Percentiles rank a stretch among this genome's conserved stretches.
Evolutionary conservation across 768 basidiomycete genomes (phyloP).

Genomic region (Calvatia gigantea): DNA sequence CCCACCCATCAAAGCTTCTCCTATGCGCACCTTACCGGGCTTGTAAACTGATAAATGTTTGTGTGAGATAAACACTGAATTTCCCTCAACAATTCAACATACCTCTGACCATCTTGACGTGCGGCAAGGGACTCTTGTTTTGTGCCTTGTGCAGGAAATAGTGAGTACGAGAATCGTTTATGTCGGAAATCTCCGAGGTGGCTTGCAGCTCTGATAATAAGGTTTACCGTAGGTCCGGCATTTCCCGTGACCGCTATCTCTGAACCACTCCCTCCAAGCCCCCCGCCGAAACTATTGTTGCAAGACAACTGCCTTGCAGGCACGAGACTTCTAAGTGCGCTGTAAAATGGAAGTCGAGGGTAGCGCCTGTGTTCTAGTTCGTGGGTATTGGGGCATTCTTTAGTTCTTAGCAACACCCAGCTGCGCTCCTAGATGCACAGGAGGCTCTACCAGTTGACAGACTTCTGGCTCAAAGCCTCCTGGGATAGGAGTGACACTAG

Average conservation of each 20-base stretch:
- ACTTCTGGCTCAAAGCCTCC: not conserved
- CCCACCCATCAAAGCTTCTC: not conserved
- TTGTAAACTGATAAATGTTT: constrained; percentile 68
- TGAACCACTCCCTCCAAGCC: no score
- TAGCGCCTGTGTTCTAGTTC: no score
- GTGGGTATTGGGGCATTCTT: no score
- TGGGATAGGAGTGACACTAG: no score
- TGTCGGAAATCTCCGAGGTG: constrained; percentile 37
- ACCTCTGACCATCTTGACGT: constrained; percentile 61
- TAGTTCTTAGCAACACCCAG: no score
- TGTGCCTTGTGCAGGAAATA: constrained; percentile 24
- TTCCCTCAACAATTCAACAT: constrained; percentile 18
- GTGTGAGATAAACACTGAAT: constrained; percentile 13
- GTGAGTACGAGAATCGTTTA: constrained; percentile 22
- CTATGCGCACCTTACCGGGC: constrained; percentile 74
- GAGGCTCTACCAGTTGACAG: no score
- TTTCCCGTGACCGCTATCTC: not conserved
- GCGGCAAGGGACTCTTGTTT: constrained; percentile 42
- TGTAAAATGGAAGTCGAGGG: no score
- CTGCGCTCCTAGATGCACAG: no score
- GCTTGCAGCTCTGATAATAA: constrained; percentile 37
- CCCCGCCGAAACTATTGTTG: no score
- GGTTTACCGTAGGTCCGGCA: constrained; percentile 21
- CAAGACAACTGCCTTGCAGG: no score
- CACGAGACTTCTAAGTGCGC: no score